Conservation (phyloP, 2,329 filamentous ascomycete genomes). For the Cordyceps militaris region DNA sequence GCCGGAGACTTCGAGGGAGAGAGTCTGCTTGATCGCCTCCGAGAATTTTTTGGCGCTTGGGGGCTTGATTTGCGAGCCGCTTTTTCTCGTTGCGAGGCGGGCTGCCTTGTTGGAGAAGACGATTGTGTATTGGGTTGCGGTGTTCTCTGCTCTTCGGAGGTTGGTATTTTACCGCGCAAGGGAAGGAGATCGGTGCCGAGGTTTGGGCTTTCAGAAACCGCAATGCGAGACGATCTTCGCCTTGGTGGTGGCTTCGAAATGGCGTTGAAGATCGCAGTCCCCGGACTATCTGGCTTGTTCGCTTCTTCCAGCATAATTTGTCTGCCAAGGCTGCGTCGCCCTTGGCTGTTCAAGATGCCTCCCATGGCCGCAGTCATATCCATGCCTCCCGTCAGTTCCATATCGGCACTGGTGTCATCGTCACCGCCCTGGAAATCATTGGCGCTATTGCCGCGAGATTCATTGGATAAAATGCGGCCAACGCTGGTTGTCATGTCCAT, state of each 20-base stretch:
- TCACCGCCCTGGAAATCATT: conserved; percentile 51
- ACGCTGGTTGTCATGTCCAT: conserved; percentile 84
- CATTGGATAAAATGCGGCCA: conserved; percentile 54
- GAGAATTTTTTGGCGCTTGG: neutral
- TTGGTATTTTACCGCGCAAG: conserved; percentile 37
- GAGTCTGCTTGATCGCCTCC: conserved; percentile 5
- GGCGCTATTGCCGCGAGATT: conserved; percentile 27
- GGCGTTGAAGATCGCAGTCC: conserved; percentile 29
- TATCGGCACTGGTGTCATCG: conserved; percentile 31
- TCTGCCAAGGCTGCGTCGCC: conserved; percentile 37
- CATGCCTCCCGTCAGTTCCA: conserved; percentile 60
- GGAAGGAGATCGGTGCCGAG: conserved; percentile 49
- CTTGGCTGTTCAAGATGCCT: conserved; percentile 44
- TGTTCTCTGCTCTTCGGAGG: conserved; percentile 4
- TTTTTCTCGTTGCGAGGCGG: conserved; percentile 31
- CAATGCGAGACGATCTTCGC: conserved; percentile 22
- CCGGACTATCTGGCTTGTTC: conserved; percentile 39
- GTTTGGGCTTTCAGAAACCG: conserved; percentile 9
- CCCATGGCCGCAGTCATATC: conserved; percentile 60
- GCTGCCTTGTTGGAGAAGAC: conserved; percentile 16
- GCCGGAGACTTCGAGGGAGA: neutral
- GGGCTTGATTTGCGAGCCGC: neutral
- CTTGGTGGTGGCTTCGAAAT: conserved; percentile 21
- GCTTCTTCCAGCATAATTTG: conserved; percentile 53
- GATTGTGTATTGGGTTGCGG: conserved; percentile 18